Evolutionary conservation across 768 basidiomycete species (phyloP).

Genomic region (Suillus discolor): DNA sequence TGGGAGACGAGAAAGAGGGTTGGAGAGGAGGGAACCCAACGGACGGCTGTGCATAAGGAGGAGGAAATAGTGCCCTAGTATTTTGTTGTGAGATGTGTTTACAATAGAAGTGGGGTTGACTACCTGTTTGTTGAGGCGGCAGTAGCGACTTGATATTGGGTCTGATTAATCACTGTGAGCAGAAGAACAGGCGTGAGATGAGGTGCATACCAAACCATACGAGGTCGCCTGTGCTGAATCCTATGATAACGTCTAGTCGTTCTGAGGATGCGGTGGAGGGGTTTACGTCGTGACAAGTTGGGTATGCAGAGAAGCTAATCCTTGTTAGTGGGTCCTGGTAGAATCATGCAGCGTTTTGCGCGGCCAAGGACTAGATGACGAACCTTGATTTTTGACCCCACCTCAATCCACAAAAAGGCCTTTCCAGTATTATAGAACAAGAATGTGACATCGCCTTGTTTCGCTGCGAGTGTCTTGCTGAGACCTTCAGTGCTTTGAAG

Average conservation of each 20-base stretch:
- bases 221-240: slow-evolving; percentile 93
- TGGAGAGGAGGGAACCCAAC: slow-evolving; percentile 82
- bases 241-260: slow-evolving; percentile 85
- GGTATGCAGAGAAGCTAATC: slow-evolving; percentile 83
- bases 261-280: slow-evolving; percentile 73
- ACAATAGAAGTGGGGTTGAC: slow-evolving; percentile 16
- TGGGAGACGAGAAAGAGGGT: slow-evolving; percentile 87
- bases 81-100: slow-evolving; percentile 15
- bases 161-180: slow-evolving; percentile 44
- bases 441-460: slow-evolving; percentile 85
- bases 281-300: slow-evolving; percentile 93
- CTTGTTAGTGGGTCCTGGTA: slow-evolving; percentile 81
- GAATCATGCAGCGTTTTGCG: slow-evolving; percentile 14
- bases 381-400: slow-evolving; percentile 85
- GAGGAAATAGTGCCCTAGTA: slow-evolving; percentile 72
- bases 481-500: slow-evolving; percentile 82
- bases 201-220: slow-evolving; percentile 81
- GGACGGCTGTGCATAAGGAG: slow-evolving; percentile 86
- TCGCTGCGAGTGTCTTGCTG: slow-evolving; percentile 67
- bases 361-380: slow-evolving; percentile 16
- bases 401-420: slow-evolving; percentile 84
- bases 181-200: slow-evolving; percentile 14
- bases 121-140: slow-evolving; percentile 87
- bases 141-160: slow-evolving; percentile 77
- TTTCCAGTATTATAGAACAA: slow-evolving; percentile 88